phyloP scores from a whole-genome alignment of 208 protist species.

The Acanthamoeba triangularis region DNA sequence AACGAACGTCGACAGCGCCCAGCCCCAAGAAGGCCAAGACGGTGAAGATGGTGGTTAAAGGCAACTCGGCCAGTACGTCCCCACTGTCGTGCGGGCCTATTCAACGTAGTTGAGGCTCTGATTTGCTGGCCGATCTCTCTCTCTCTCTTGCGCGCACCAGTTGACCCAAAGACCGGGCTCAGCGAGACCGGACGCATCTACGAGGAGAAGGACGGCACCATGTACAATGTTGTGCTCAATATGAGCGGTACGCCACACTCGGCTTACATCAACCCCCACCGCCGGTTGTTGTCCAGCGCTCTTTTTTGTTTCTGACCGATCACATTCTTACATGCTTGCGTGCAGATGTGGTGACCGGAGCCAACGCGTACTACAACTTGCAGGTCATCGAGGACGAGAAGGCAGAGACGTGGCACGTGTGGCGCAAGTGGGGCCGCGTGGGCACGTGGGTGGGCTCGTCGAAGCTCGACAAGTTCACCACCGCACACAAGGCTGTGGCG shows the following conservation, averaged over 20 bases:
- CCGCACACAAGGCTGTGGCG: not conserved
- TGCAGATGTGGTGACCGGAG: not conserved
- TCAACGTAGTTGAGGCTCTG: too few species aligned
- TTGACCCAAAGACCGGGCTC: constrained; percentile 74
- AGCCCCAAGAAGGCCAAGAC: constrained; percentile 44
- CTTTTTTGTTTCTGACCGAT: not conserved
- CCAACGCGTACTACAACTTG: constrained; percentile 79
- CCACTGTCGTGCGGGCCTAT: too few species aligned
- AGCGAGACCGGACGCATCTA: constrained; percentile 67
- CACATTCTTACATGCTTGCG: not conserved
- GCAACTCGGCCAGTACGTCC: constrained; percentile 48
- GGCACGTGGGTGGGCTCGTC: not conserved
- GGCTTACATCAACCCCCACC: not conserved
- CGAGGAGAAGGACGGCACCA: not conserved
- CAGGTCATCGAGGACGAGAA: constrained; percentile 74
- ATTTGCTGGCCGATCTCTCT: not conserved
- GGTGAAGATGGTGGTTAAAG: constrained; percentile 79
- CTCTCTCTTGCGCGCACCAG: not conserved
- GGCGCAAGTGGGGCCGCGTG: constrained; percentile 78
- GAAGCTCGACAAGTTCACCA: constrained; percentile 69
- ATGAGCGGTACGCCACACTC: constrained; percentile 6
- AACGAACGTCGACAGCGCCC: not conserved
- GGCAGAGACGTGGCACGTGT: constrained; percentile 45
- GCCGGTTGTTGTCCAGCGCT: not conserved
- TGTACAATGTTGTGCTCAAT: constrained; percentile 76